These are phyloP conservation scores for Trametes meyenii DNA, from an alignment of 768 basidiomycete genomes.

Conservation along the genomic window DNA sequence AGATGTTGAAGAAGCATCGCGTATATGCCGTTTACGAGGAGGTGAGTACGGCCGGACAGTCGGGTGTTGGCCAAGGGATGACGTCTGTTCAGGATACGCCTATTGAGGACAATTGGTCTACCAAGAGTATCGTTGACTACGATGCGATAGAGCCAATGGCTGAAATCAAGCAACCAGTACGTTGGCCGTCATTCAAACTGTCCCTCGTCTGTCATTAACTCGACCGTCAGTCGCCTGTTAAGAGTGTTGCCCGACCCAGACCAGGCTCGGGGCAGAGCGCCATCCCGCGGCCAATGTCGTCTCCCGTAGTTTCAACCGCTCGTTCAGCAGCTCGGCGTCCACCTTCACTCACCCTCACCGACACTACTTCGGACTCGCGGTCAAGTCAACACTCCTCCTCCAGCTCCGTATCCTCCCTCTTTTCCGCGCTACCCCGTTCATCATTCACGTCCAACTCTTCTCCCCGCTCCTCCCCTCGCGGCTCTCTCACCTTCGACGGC, in stretches of 20 bases:
- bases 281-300: slow-evolving; percentile 18
- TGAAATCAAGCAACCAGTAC: slow-evolving; percentile 1
- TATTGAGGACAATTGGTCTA: slow-evolving; percentile 21
- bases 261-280: slow-evolving; percentile 16
- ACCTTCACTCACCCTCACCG: slow-evolving; percentile 13
- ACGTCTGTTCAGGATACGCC: slow-evolving; percentile 8
- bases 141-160: slow-evolving; percentile 12
- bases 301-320: slow-evolving; percentile 10
- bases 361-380: slow-evolving; percentile 1
- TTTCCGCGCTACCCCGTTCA: slow-evolving; percentile 21
- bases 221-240: background rate
- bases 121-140: slow-evolving; percentile 22
- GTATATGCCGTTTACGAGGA: slow-evolving; percentile 19
- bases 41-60: background rate
- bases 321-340: slow-evolving; percentile 9
- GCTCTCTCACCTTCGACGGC: slow-evolving; percentile 7
- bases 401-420: slow-evolving; percentile 19
- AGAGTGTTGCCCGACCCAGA: slow-evolving; percentile 7
- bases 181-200: background rate
- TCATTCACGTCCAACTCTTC: slow-evolving; percentile 16
- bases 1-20: slow-evolving; percentile 12
- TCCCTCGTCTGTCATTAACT: background rate
- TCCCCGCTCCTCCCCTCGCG: slow-evolving; percentile 14
- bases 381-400: slow-evolving; percentile 18
- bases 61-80: background rate